Percentiles rank a stretch among this genome's conserved stretches.
Evolutionary conservation across 192 early-diverging fungal genomes (phyloP).

Genomic region (Gonapodya prolifera): DNA sequence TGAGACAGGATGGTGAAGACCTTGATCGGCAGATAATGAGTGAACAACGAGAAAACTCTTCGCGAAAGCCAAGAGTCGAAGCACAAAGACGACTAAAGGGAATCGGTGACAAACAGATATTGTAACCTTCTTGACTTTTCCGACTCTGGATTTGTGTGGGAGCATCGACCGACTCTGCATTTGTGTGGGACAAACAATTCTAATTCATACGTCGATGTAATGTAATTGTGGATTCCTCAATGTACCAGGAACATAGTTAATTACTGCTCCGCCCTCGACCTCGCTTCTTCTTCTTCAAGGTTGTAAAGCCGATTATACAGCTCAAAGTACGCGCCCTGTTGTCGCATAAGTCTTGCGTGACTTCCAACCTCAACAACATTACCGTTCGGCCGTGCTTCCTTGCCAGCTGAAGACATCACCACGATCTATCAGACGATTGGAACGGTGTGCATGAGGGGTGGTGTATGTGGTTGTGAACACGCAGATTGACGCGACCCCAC

Average conservation of each 20-base stretch:
- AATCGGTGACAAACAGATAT: too few relatives aligned
- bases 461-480: too few relatives aligned
- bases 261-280: not conserved
- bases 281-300: not conserved
- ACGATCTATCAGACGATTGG: too few relatives aligned
- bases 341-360: not conserved
- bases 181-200: too few relatives aligned
- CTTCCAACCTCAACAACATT: not conserved
- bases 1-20: not conserved
- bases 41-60: not conserved
- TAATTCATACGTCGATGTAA: too few relatives aligned
- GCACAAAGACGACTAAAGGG: not conserved
- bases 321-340: not conserved
- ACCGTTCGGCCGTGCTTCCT: not conserved
- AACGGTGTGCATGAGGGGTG: too few relatives aligned
- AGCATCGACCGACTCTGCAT: too few relatives aligned
- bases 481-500: not conserved
- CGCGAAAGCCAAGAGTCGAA: not conserved
- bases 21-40: not conserved
- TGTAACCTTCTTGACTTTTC: too few relatives aligned
- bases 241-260: too few relatives aligned
- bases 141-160: too few relatives aligned
- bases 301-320: not conserved
- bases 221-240: too few relatives aligned
- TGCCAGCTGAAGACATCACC: not conserved